Evolutionary conservation across 2,329 filamentous ascomycete genomes (phyloP), one percentile per base, ranked within the genome.

Genomic region (Dactylellina sp.): DNA sequence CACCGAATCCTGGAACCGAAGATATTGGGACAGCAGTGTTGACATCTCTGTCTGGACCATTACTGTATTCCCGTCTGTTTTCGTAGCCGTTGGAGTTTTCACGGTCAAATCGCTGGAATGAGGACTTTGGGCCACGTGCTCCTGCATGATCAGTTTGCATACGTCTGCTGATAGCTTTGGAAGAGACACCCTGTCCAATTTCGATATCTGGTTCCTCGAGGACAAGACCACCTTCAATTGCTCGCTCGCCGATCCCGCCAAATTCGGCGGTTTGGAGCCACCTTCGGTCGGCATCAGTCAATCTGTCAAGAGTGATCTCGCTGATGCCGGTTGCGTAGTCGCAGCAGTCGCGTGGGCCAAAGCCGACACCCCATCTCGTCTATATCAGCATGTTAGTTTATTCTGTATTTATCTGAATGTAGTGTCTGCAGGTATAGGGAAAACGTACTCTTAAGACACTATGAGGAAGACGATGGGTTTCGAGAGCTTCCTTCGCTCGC

Each of bases 121-220:
- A 74, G 7, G 87, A 89, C 78, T 88, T 89, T 57, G 88, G 88
- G 1, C 88, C 88, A 78, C 88, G 86, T 77, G 84, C 84, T 37
- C 88, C 88, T 60, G 87, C 86, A 79, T 88, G 87, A 79, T 90
- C 88, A 6, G 88, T 90, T 81, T 89, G 87, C 86, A 74, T 74
- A 16, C 70, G 70, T 52, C 70, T 37, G 35, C 70, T 74, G 37
- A 89, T 89, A 37, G 88, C 92, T 84, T 99, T 99, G 46, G 93
- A 97, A 16, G 93, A 97, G 12, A 99, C 96, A 64, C 95, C 95
- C 16, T 94, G 93, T 60, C 95, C 95, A 68, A 99, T 99, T 82
- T 99, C 95, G 78, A 99, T 99, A 80, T 99, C 95, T 1, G 95
- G 95, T 82, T 99, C 95, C 81, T 99, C 95, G 24, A 99, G 91